Base-by-base conservation (phyloP, 1,284 basidiomycete genomes). In the Ustilago cynodontis region DNA sequence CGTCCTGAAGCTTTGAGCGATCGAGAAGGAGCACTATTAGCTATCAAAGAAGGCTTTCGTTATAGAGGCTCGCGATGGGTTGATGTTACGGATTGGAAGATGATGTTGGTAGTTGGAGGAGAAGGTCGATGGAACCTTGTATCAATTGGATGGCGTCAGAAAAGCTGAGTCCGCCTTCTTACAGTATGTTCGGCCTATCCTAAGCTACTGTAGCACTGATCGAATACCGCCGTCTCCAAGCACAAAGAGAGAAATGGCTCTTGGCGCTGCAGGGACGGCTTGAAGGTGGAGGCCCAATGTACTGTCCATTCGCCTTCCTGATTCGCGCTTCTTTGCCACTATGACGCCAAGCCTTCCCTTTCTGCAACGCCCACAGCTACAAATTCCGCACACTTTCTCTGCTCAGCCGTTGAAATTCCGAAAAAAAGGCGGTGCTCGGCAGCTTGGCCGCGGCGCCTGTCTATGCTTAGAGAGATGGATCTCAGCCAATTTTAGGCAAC, bases 191-290 rank as follows among this genome's bases (percentile, higher is more conserved):
- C n/a, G n/a, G n/a, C n/a, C n/a, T n/a, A n/a, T n/a, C n/a, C n/a
- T n/a, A n/a, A n/a, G n/a, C n/a, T n/a, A n/a, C n/a, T n/a, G n/a
- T n/a, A n/a, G n/a, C 10, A 28, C 13, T 39, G 57, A n/a, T 33
- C 41, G 52, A 28, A 33, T 35, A 13, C 52, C n/a, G 37, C 20
- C 33, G 47, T 39, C 53, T 41, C 51, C 22, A 55, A 45, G n/a
- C 11, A 29, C 33, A 28, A 20, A 14, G 7, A 24, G n/a, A 43
- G 16, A 20, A 45, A 20, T 5, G 43, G 43, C 10, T 49, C 67
- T 64, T 60, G 61, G 61, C 61, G 59, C 67, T 70, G 67, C 67
- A 64, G 67, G 67, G 29, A 52, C 53, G 57, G 61, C 37, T 43
- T 52, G 49, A n/a, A 24, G 22, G 66, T 68, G 59, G 66, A 62